phyloP scores from a whole-genome alignment of 352 stramenopile genomes.

The Globisporangium ultimum region DNA sequence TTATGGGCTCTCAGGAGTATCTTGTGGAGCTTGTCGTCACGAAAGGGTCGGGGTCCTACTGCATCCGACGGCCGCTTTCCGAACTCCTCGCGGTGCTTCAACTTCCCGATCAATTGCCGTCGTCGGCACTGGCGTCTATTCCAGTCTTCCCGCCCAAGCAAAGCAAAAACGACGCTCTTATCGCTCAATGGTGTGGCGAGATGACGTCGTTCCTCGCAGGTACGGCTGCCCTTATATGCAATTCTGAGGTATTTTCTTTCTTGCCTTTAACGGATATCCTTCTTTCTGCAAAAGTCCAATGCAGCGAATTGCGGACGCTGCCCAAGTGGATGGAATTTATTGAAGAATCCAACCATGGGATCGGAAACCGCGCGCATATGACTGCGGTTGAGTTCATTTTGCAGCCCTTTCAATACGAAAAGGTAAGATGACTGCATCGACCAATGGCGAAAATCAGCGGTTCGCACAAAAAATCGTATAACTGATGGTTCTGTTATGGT shows the following conservation, averaged over 20 bases:
- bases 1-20: conserved; percentile 22
- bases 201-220: conserved; percentile 58
- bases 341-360: conserved; percentile 39
- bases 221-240: conserved; percentile 2
- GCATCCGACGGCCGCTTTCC: conserved; percentile 39
- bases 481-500: background rate
- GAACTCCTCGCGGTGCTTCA: conserved; percentile 39
- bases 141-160: conserved; percentile 53
- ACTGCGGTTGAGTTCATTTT: conserved; percentile 83
- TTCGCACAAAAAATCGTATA: background rate
- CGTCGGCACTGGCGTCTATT: background rate
- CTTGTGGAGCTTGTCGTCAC: conserved; percentile 66
- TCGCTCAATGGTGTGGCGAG: conserved; percentile 66
- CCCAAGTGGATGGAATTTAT: conserved; percentile 61
- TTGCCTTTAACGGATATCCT: too few relatives aligned
- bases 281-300: conserved; percentile 11
- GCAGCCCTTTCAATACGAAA: conserved; percentile 74
- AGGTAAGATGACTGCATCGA: conserved; percentile 20
- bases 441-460: too few relatives aligned
- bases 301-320: conserved; percentile 21
- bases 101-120: background rate
- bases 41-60: conserved; percentile 45
- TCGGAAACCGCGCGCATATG: conserved; percentile 57
- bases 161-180: conserved; percentile 37
- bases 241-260: background rate